Conservation (phyloP, 116 monocot genomes). For the Iris pallida region DNA sequence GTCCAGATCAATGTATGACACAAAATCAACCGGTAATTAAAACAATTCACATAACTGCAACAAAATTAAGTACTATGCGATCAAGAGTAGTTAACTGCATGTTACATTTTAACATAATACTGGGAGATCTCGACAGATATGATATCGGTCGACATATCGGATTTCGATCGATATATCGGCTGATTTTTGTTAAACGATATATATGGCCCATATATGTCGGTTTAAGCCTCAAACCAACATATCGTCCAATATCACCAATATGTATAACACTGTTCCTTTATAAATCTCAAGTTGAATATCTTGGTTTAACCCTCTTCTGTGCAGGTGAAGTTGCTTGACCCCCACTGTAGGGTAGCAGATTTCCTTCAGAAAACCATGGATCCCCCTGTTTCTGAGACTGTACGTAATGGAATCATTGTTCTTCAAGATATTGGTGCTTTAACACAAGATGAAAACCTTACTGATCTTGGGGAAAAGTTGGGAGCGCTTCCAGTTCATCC, state of each 20-base stretch:
- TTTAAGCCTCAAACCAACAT: too few relatives aligned
- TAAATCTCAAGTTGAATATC: neutral
- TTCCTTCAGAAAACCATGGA: conserved; percentile 90
- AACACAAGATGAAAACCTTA: conserved; percentile 74
- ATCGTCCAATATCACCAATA: too few relatives aligned
- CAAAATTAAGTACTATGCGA: too few relatives aligned
- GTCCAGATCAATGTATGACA: too few relatives aligned
- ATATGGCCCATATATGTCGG: neutral
- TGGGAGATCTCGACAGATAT: too few relatives aligned
- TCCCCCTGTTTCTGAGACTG: conserved; percentile 73
- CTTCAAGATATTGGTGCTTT: conserved; percentile 95
- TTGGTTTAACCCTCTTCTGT: conserved; percentile 11
- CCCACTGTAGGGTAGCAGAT: conserved; percentile 57
- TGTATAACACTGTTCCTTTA: too few relatives aligned
- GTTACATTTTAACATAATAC: too few relatives aligned
- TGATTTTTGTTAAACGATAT: conserved; percentile 1
- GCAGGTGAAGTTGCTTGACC: conserved; percentile 90
- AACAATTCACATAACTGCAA: too few relatives aligned
- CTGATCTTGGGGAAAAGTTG: conserved; percentile 83
- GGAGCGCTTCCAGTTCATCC: conserved; percentile 95
- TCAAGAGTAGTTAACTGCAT: too few relatives aligned
- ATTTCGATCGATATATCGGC: too few relatives aligned
- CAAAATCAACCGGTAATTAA: too few relatives aligned
- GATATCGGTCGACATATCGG: too few relatives aligned
- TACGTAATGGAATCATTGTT: conserved; percentile 65